Base-by-base conservation (phyloP, 768 basidiomycete genomes). In the Asterophora lycoperdoides region DNA sequence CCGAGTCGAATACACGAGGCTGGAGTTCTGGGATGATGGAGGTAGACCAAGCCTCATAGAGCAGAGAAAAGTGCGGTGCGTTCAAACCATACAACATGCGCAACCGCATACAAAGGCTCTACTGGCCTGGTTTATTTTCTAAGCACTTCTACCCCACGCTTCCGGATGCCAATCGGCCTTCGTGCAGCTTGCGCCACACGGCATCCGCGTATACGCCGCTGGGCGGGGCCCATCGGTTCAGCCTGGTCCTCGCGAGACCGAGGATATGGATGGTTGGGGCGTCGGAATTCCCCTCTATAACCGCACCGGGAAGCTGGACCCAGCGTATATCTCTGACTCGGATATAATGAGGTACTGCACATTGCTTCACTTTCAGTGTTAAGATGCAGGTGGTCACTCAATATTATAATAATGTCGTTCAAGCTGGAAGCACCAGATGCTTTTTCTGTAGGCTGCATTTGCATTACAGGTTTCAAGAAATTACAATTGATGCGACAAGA, bases 181-280 rank as follows among this genome's bases (percentile, higher is more conserved):
- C 0, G 56, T 68, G 28, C 77, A 82, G 51, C 65, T 82, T 20
- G 72, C 73, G 7, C 20, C 43, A 9, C 44, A 34, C 9, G 52
- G 39, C 5, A 49, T 53, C 17, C 68, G 79, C 49, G 81, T 80
- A 42, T 79, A 80, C 54, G 70, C 65, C 2, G 68, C 79, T n/a
- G 71, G 71, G 2, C 76, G 19, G 79, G 82, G 1, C 79, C 78
- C 8, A 74, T 83, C 81, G 0, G 69, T 84, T 4, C 81, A 83
- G 56, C 74, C 81, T 4, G 73, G 77, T 0, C 79, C 77, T 3
- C 69, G 81, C 42, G 62, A 70, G 0, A 69, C 70, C 5, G 78
- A 53, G 14, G 52, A 44, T 5, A 48, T 48, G 46, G 46, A 53
- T 72, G 17, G 73, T 73, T 75, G 73, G 52, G 74, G 72, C 13